These are phyloP conservation scores for Aureobasidium namibiae DNA, from an alignment of 2,329 filamentous ascomycete species.

Conservation along the genomic window DNA sequence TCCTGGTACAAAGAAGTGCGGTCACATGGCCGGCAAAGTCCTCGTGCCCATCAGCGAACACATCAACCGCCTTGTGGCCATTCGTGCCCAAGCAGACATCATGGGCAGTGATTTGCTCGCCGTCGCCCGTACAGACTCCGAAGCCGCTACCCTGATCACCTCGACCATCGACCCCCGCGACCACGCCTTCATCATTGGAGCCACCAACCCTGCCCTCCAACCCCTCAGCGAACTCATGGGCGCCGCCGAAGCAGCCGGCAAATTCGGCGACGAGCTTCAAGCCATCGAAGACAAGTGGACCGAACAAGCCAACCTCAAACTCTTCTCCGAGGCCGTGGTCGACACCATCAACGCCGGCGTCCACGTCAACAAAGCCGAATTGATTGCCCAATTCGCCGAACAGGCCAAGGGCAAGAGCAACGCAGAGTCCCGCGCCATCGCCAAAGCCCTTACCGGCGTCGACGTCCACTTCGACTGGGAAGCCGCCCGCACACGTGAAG, in stretches of 20 bases:
- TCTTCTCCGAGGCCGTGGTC: slow-evolving; percentile 83
- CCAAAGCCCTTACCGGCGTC: slow-evolving; percentile 65
- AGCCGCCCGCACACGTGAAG: slow-evolving; percentile 81
- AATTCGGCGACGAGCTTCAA: slow-evolving; percentile 72
- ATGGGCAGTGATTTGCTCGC: slow-evolving; percentile 90
- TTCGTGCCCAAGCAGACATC: slow-evolving; percentile 95
- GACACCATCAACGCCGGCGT: slow-evolving; percentile 67
- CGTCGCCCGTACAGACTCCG: slow-evolving; percentile 90
- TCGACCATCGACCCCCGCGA: slow-evolving; percentile 94
- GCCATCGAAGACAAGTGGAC: slow-evolving; percentile 88
- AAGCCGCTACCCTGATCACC: slow-evolving; percentile 94
- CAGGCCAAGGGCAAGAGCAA: slow-evolving; percentile 78
- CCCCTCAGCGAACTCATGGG: slow-evolving; percentile 88
- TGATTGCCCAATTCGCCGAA: slow-evolving; percentile 59
- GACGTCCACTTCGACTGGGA: slow-evolving; percentile 96
- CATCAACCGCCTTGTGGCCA: slow-evolving; percentile 94
- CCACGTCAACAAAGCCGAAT: slow-evolving; percentile 58
- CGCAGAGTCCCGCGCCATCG: slow-evolving; percentile 69
- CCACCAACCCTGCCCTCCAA: slow-evolving; percentile 75
- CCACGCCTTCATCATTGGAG: slow-evolving; percentile 84
- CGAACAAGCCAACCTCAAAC: slow-evolving; percentile 67
- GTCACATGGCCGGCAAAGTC: slow-evolving; percentile 98
- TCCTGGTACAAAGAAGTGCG: slow-evolving; percentile 98
- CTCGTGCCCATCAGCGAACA: slow-evolving; percentile 95
- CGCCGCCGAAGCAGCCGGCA: slow-evolving; percentile 72